Base-by-base conservation (phyloP, 2,329 filamentous ascomycete genomes). In the Clarireedia monteithiana region DNA sequence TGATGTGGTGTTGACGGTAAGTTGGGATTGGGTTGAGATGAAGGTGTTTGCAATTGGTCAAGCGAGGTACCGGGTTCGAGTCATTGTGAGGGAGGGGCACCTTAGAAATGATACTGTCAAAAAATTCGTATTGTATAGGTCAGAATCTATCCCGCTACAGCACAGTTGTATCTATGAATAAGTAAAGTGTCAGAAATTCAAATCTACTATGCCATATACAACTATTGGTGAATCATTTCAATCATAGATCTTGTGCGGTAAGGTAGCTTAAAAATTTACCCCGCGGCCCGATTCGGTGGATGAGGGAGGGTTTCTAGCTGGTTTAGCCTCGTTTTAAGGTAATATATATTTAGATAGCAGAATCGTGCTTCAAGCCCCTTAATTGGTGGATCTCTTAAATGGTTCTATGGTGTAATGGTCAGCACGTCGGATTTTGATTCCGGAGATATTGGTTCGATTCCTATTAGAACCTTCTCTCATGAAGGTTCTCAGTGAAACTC, bases 401-500 rank as follows among this genome's bases (percentile, higher is more conserved):
- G 26, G 46, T 20, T 36, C 52, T 44, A 55, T 55, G 52, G 52
- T 55, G 53, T 55, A 55, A 55, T 51, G 53, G 53, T 55, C 30
- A 55, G 53, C 53, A 55, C 48, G 23, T 30, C 23, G 23, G 53
- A 55, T 20, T 20, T 20, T 20, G 20, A 20, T 20, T 20, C 20
- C 20, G 20, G 20, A 20, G 53, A 55, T 55, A 55, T 55, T 55
- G 53, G 53, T 55, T 55, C 53, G 53, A 55, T 55, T 55, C 53
- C 53, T 55, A 55, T 55, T 55, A 50, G 52, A 44, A 55, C 48
- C 46, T 55, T 55, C 53, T 46, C 5, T 20, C 1, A n/a, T 3
- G 53, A 55, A 55, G 20, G n/a, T 47, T 51, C 53, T 46, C 9
- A 27, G 7, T 44, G 42, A 46, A 46, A 20, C 23, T 30, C 39